Evolutionary conservation across 495 filamentous ascomycete genomes (phyloP), one percentile per base, ranked within the genome.

Genomic region (Xylaria telfairii): DNA sequence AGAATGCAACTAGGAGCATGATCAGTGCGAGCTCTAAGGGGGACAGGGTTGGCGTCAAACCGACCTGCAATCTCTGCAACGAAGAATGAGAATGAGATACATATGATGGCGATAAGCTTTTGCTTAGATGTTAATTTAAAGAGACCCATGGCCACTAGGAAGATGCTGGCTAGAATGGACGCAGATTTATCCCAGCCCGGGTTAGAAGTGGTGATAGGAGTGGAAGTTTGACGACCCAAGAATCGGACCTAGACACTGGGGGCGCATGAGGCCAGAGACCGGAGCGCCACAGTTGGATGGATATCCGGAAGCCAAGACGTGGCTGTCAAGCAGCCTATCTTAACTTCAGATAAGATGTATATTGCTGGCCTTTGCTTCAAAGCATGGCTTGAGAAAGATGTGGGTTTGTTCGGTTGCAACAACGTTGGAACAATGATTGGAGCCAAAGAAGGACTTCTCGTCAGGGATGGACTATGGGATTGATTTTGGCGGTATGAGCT

Each of bases 31-130:
- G 46, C 28, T 41, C 6, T 15, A 2, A 19, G 24, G 15, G 26
- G 26, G 32, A 59, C 37, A 21, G 21, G 65, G 54, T 19, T 10
- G 41, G 34, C 2, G 41, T 47, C 24, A 19, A 60, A 77, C 82
- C 32, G 47, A 86, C 84, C 90, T 39, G 89, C 90, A 15, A 98
- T 83, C 79, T 98, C 95, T 21, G 94, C 83, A 28, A 96, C 74
- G 76, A 97, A 98, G 80, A 98, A 97, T 0, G 85, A 84, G 4
- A 88, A 84, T 67, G 96, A 94, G 73, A 97, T 95, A 60, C 84
- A 89, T 59, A 97, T 88, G 57, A 96, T 89, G 76, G 91, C 89
- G 62, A 89, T 82, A 62, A 97, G 94, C 81, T 92, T 90, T 73
- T 83, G 79, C 69, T 78, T 82, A 17, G 77, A 76, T 13, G 81